Evolutionary conservation across 2,329 filamentous ascomycete genomes (phyloP), one percentile per base, ranked within the genome.

Genomic region (Elsinoe ampelina): DNA sequence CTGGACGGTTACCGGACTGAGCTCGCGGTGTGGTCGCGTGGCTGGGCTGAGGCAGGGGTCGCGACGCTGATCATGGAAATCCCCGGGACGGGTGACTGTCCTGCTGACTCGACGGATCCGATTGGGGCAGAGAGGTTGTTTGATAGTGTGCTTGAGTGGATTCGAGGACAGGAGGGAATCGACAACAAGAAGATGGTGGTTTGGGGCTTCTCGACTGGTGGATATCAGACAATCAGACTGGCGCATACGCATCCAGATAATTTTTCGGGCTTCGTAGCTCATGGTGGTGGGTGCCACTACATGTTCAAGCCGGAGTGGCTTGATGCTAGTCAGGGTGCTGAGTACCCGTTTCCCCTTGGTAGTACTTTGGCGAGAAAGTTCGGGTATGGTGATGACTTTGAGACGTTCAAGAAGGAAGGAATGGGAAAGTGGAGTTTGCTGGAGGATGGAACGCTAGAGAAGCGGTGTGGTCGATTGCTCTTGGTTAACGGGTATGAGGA

Each of bases 1-100:
- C 73, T 83, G 0, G 80, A 83, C 58, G 80, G 79, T 8, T 82
- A 82, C 65, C 71, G 80, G 47, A 81, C 79, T 1, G 80, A 82
- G 59, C 73, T 78, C 10, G 72, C 73, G 1, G 75, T 77, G 0
- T 78, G 75, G 75, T 74, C 75, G 64, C 73, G 77, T 63, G 74
- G 74, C 54, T 78, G 72, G 72, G 73, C 74, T 30, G 69, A 69
- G 48, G 73, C 76, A 13, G 74, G 75, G 32, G 73, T 81, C 10
- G 78, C 72, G 0, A 73, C 72, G 1, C 62, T 80, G 3, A 68
- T 81, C 5, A 71, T 80, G 5, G 79, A 82, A 65, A 81, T 82
- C 55, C 79, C 79, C 0, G 79, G 79, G 1, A 82, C 79, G 1
- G 79, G 79, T 17, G 79, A 82, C 65, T 80, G 75, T 58, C 79